A percentile compares a stretch with the other conserved stretches of the same genome.
These are phyloP conservation scores for Citrullus colocynthis DNA, from an alignment of 306 rosid genomes.

Conservation along the genomic window DNA sequence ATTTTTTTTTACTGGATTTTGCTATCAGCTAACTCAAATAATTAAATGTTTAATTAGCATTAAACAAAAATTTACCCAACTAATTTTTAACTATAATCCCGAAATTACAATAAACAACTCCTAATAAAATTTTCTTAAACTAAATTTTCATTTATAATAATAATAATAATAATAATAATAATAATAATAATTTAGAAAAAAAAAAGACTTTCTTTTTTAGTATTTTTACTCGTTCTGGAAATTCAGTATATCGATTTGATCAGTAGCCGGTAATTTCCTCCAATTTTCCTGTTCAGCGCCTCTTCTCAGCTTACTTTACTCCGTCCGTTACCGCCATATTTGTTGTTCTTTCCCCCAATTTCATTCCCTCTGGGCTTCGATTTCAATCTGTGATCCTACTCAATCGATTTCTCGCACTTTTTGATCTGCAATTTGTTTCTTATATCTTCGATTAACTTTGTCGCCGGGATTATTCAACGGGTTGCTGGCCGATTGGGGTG, in stretches of 20 bases:
- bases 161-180: no score
- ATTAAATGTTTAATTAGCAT: no score
- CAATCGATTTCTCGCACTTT: not conserved
- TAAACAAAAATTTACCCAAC: no score
- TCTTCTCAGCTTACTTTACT: slow-evolving; percentile 2
- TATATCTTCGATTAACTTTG: no score
- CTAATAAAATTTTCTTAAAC: no score
- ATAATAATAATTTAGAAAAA: no score
- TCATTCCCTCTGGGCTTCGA: not conserved
- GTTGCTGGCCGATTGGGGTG: not conserved
- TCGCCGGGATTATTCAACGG: not conserved
- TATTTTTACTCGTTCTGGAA: not conserved
- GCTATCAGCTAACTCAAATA: no score
- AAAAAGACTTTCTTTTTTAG: not conserved
- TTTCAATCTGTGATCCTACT: not conserved
- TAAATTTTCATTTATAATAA: no score
- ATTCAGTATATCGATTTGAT: not conserved
- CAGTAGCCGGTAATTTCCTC: slow-evolving; percentile 3
- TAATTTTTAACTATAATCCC: no score
- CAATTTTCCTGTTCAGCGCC: not conserved
- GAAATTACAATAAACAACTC: no score
- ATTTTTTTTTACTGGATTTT: no score
- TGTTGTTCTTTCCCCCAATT: not conserved
- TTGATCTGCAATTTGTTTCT: not conserved
- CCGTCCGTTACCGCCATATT: slow-evolving; percentile 7